These are phyloP conservation scores for Fusarium sp. DNA, from an alignment of 2,329 filamentous ascomycete species.

Conservation along the genomic window DNA sequence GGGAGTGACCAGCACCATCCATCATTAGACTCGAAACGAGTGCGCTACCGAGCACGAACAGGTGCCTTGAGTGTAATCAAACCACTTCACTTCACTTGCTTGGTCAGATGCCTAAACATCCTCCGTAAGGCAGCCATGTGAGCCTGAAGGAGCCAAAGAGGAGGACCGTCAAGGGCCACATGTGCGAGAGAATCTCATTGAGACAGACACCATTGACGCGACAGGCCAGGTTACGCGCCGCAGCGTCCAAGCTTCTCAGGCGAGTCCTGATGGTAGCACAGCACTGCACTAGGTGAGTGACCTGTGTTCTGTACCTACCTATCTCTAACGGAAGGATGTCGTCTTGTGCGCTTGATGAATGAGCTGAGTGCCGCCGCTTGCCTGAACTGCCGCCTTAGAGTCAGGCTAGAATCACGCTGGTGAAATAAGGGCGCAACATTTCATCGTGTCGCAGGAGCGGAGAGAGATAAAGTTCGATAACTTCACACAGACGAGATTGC, in stretches of 20 bases:
- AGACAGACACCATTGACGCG: neutral
- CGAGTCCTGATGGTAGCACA: neutral
- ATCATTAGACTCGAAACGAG: conserved; percentile 17
- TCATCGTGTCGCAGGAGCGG: neutral
- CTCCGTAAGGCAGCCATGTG: neutral
- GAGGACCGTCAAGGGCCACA: neutral
- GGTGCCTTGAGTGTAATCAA: neutral
- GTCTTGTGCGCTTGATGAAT: neutral
- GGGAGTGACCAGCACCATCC: conserved; percentile 11
- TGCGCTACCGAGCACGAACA: conserved; percentile 8
- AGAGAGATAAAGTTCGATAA: conserved; percentile 16
- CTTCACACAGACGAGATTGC: conserved; percentile 30
- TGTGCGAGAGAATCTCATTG: neutral
- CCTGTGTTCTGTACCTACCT: neutral
- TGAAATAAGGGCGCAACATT: conserved; percentile 2
- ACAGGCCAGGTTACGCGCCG: neutral
- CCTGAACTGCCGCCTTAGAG: conserved; percentile 6
- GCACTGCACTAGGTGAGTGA: neutral
- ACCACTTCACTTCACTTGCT: neutral
- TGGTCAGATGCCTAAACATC: neutral
- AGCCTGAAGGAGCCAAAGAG: neutral
- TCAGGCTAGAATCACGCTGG: conserved; percentile 9
- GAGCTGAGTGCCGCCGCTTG: neutral
- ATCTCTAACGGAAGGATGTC: neutral
- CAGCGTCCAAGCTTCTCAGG: neutral